These are phyloP conservation scores for Lactuca saligna DNA, from an alignment of 129 eudicot genomes.

Conservation along the genomic window DNA sequence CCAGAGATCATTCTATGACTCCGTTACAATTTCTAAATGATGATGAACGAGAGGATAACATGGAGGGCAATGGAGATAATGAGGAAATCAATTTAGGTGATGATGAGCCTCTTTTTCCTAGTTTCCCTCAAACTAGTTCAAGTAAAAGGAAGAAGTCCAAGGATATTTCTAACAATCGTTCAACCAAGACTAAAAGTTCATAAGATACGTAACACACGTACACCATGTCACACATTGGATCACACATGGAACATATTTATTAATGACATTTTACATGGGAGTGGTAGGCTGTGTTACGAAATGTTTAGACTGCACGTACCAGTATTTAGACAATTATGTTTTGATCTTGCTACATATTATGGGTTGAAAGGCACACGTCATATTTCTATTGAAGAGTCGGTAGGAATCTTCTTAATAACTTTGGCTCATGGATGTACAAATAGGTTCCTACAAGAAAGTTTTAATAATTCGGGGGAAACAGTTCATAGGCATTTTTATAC, in stretches of 20 bases:
- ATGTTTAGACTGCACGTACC: too few relatives aligned
- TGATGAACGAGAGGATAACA: neutral
- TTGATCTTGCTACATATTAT: neutral
- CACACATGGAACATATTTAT: too few relatives aligned
- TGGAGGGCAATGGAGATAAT: conserved; percentile 3
- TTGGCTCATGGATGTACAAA: neutral
- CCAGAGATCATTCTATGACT: neutral
- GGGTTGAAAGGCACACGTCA: neutral
- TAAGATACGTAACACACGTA: too few relatives aligned
- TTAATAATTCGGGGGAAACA: neutral
- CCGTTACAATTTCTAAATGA: too few relatives aligned
- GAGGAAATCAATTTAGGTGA: neutral
- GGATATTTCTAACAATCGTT: neutral
- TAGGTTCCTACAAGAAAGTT: neutral
- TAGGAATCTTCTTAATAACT: neutral
- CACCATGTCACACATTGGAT: too few relatives aligned
- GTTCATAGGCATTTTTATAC: neutral
- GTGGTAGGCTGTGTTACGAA: too few relatives aligned
- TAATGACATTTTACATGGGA: too few relatives aligned
- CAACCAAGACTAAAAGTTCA: neutral
- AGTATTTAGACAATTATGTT: too few relatives aligned
- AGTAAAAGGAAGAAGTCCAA: too few relatives aligned
- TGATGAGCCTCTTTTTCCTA: too few relatives aligned
- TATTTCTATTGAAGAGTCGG: neutral
- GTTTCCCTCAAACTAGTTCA: too few relatives aligned